Base-by-base conservation (phyloP, 2,329 filamentous ascomycete species). In the Stemphylium vesicarium region DNA sequence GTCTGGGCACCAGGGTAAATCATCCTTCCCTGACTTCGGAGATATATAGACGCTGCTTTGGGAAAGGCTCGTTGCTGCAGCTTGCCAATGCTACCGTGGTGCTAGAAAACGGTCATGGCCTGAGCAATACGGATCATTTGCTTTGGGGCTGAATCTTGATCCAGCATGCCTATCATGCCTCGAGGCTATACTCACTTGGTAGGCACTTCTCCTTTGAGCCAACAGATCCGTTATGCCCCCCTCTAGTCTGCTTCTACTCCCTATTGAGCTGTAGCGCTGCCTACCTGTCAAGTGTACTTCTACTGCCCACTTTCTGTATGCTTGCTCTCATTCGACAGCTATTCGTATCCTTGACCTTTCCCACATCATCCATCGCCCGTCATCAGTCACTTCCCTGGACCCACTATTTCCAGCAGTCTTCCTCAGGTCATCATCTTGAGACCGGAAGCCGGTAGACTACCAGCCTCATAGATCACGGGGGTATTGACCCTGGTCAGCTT, bases 51-150 rank as follows among this genome's bases (percentile, higher is more conserved):
- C 61, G 59, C 76, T 71, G 61, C 59, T 73, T 78, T 73, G 64
- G 75, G 76, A 71, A 72, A 74, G 70, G 72, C 63, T 74, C 72
- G 75, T 73, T 73, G 69, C 76, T 79, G 78, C 77, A 79, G 76
- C 76, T 75, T 75, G 68, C 76, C 75, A 77, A 77, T 78, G 74
- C 74, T 75, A 79, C 75, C 72, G 70, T 76, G 70, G 73, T 75
- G 74, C 74, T 76, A 73, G 71, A 73, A 65, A 70, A 73, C 66
- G 71, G 71, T 56, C 71, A 72, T 76, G 75, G 77, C 71, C 76
- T 79, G 75, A 79, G 76, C 75, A 74, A 77, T 77, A 74, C 75
- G 70, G 65, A 75, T 70, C 65, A 66, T 65, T 69, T 68, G 74
- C 68, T 72, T 66, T 69, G 76, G 78, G 77, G 77, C 78, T 79